Percentiles rank a stretch among this genome's conserved stretches.
Evolutionary conservation across 495 filamentous ascomycete species (phyloP).

Genomic region (Haplographium delicatum): DNA sequence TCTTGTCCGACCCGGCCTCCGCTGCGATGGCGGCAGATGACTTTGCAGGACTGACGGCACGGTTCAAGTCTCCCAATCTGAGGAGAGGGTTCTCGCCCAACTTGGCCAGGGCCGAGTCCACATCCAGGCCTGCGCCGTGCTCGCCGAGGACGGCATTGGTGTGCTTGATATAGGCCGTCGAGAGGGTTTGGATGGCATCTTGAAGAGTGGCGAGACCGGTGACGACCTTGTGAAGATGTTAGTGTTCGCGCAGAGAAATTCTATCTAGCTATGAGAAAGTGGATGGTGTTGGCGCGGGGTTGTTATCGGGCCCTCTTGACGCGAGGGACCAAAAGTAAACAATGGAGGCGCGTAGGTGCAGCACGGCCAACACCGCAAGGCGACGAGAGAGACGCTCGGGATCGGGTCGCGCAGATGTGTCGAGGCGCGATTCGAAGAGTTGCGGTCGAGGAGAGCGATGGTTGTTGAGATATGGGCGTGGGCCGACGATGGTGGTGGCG

Average conservation of each 20-base stretch:
- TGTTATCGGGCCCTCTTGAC: conserved; percentile 6
- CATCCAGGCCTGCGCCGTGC: conserved; percentile 41
- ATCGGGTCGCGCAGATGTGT: conserved; percentile 16
- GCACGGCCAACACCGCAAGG: neutral
- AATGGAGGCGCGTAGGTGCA: conserved; percentile 19
- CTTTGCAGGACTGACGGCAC: conserved; percentile 27
- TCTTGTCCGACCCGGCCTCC: conserved; percentile 55
- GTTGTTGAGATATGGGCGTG: conserved; percentile 26
- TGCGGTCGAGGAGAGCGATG: conserved; percentile 9
- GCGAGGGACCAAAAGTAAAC: conserved; percentile 22
- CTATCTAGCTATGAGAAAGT: conserved; percentile 1
- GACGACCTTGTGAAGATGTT: conserved; percentile 53
- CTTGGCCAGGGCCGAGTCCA: conserved; percentile 36
- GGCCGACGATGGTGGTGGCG: conserved; percentile 11
- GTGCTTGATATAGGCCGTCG: conserved; percentile 75
- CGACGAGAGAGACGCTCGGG: conserved; percentile 1
- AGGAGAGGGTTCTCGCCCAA: conserved; percentile 45
- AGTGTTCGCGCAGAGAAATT: conserved; percentile 17
- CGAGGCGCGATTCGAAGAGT: conserved; percentile 7
- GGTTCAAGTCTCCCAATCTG: conserved; percentile 34
- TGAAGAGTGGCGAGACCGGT: conserved; percentile 67
- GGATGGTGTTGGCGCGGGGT: conserved; percentile 5
- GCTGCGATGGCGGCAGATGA: conserved; percentile 24
- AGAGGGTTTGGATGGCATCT: conserved; percentile 64
- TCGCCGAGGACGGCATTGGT: conserved; percentile 71